Conservation (phyloP, 2,329 filamentous ascomycete species). For the Colletotrichum neosansevieriae region DNA sequence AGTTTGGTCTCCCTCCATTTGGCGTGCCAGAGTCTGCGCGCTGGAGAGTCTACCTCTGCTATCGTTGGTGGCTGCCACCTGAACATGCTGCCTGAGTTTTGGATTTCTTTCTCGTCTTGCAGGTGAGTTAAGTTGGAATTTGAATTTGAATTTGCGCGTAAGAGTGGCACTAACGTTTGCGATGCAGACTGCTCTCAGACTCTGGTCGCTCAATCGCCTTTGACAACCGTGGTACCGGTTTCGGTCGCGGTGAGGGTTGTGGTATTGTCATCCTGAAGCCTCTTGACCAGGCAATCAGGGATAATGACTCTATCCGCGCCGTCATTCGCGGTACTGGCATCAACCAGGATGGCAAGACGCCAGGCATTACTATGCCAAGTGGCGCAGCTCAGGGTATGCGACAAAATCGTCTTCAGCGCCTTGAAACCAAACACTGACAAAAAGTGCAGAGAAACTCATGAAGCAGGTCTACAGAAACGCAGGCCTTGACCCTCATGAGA, state of each 20-base stretch:
- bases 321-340: conserved; percentile 63
- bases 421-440: conserved; percentile 39
- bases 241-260: conserved; percentile 71
- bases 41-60: conserved; percentile 59
- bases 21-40: conserved; percentile 61
- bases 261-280: conserved; percentile 68
- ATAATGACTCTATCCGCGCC: conserved; percentile 66
- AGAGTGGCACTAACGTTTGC: conserved; percentile 8
- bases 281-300: conserved; percentile 64
- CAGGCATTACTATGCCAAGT: conserved; percentile 69
- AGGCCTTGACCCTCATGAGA: conserved; percentile 44
- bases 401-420: not conserved
- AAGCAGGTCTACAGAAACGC: conserved; percentile 50
- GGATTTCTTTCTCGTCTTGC: conserved; percentile 59
- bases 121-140: conserved; percentile 47
- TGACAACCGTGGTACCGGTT: conserved; percentile 55
- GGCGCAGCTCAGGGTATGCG: conserved; percentile 57
- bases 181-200: conserved; percentile 60
- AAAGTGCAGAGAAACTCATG: conserved; percentile 53
- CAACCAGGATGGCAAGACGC: conserved; percentile 68
- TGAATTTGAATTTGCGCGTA: not conserved
- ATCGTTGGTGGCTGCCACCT: conserved; percentile 62
- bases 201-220: conserved; percentile 62
- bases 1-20: conserved; percentile 62
- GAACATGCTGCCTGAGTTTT: conserved; percentile 61